Percentiles rank a stretch among this genome's conserved stretches.
Evolutionary conservation across 164 flowering plant genomes (phyloP).

Genomic region (Tinospora cordifolia): DNA sequence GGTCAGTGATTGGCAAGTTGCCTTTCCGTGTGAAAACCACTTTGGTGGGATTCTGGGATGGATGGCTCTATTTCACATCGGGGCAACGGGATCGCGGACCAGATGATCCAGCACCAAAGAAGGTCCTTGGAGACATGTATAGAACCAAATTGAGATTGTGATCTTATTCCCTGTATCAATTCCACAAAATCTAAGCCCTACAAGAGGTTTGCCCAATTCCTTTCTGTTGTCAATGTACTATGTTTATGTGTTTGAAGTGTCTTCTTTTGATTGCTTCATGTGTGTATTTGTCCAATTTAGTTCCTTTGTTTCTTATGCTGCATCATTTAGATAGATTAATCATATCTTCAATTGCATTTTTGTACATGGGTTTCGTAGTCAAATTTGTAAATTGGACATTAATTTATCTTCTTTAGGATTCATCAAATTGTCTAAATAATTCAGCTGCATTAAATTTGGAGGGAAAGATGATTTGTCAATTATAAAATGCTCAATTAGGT

Average conservation of each 20-base stretch:
- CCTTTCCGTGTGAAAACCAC: constrained; percentile 89
- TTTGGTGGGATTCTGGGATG: constrained; percentile 74
- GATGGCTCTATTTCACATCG: constrained; percentile 89
- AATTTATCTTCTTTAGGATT: no score
- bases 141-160: constrained; percentile 60
- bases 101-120: constrained; percentile 70
- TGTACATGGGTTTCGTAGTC: background rate
- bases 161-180: background rate
- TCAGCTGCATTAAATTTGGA: no score
- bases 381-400: no score
- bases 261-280: background rate
- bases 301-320: background rate
- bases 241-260: background rate
- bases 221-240: background rate
- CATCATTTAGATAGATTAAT: background rate
- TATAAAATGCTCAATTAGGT: no score
- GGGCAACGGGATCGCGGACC: constrained; percentile 94
- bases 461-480: no score
- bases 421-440: no score
- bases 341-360: background rate
- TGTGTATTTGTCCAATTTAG: no score
- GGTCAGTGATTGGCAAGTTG: constrained; percentile 83
- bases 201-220: background rate
- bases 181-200: background rate
- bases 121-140: constrained; percentile 70